These are phyloP conservation scores for Pulveroboletus sp. DNA, from an alignment of 768 basidiomycete species.

Conservation along the genomic window DNA sequence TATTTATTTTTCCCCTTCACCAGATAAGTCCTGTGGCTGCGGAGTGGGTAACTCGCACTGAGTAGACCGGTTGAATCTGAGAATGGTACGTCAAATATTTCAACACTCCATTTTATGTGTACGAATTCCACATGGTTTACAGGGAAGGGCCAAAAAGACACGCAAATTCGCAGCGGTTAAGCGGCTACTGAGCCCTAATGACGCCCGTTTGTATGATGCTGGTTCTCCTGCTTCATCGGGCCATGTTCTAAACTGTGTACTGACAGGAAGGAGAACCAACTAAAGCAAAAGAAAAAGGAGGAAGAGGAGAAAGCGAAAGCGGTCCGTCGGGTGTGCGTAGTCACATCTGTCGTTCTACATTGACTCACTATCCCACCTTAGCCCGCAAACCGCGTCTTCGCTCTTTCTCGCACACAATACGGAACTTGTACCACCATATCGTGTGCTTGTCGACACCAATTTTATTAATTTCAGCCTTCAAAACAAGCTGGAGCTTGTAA, in stretches of 20 bases:
- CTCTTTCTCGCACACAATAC: slow-evolving; percentile 94
- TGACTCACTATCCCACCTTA: slow-evolving; percentile 26
- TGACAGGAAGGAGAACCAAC: slow-evolving; percentile 85
- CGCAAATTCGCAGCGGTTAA: slow-evolving; percentile 94
- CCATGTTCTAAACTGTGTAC: neutral
- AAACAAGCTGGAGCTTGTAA: slow-evolving; percentile 92
- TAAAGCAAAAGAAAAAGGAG: slow-evolving; percentile 84
- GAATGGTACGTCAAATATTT: slow-evolving; percentile 17
- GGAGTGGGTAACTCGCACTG: neutral
- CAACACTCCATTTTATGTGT: too few relatives aligned
- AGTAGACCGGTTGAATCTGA: neutral
- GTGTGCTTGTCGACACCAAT: slow-evolving; percentile 97
- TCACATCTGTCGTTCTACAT: neutral
- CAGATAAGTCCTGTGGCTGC: neutral
- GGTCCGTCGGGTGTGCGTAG: slow-evolving; percentile 71
- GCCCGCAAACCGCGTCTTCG: slow-evolving; percentile 83
- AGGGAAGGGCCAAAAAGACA: slow-evolving; percentile 92
- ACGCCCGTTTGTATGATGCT: slow-evolving; percentile 75
- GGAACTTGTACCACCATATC: slow-evolving; percentile 93
- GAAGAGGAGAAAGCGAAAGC: slow-evolving; percentile 75
- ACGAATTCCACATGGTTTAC: neutral
- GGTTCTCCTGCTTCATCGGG: neutral
- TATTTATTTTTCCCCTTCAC: too few relatives aligned
- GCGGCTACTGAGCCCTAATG: slow-evolving; percentile 89
- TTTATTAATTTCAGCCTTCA: slow-evolving; percentile 99